Percentiles rank a stretch among this genome's conserved stretches.
These are phyloP conservation scores for Basipetospora chlamydospora DNA, from an alignment of 2,329 filamentous ascomycete species.

Conservation along the genomic window DNA sequence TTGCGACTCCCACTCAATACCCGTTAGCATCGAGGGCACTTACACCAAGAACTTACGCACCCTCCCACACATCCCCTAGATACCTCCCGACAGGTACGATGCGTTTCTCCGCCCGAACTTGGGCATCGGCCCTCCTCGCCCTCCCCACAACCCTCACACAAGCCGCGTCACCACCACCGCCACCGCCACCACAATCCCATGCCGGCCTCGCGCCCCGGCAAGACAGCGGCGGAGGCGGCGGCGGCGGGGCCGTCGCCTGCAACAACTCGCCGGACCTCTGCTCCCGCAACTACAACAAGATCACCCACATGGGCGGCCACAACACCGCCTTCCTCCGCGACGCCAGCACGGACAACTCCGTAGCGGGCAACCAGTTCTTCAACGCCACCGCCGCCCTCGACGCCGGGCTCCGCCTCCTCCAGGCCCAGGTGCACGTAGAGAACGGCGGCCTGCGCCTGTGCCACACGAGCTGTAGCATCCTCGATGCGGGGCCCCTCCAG, in stretches of 20 bases:
- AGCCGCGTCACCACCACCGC: slow-evolving; percentile 3
- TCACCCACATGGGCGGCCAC: slow-evolving; percentile 68
- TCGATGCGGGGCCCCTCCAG: slow-evolving; percentile 53
- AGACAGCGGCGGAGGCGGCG: no score
- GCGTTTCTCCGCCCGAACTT: not conserved
- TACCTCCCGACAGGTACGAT: no score
- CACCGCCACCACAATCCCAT: slow-evolving; percentile 1
- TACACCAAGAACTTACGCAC: no score
- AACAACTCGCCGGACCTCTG: slow-evolving; percentile 72
- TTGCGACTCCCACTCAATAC: no score
- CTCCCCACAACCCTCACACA: slow-evolving; percentile 9
- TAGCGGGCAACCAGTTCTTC: slow-evolving; percentile 59
- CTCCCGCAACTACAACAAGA: slow-evolving; percentile 53
- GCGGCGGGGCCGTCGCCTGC: slow-evolving; percentile 38
- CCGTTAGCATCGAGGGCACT: no score
- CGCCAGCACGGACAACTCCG: slow-evolving; percentile 41
- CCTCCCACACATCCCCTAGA: no score
- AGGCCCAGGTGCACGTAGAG: slow-evolving; percentile 54
- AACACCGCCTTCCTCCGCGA: slow-evolving; percentile 60
- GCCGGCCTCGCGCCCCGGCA: slow-evolving; percentile 3
- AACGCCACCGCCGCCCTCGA: slow-evolving; percentile 58
- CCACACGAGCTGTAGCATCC: slow-evolving; percentile 50
- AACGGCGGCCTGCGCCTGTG: slow-evolving; percentile 50
- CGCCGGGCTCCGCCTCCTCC: slow-evolving; percentile 56
- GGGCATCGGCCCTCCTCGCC: slow-evolving; percentile 11